Evolutionary conservation across 129 eudicot genomes (phyloP).

Genomic region (Flaveria ramosissima): DNA sequence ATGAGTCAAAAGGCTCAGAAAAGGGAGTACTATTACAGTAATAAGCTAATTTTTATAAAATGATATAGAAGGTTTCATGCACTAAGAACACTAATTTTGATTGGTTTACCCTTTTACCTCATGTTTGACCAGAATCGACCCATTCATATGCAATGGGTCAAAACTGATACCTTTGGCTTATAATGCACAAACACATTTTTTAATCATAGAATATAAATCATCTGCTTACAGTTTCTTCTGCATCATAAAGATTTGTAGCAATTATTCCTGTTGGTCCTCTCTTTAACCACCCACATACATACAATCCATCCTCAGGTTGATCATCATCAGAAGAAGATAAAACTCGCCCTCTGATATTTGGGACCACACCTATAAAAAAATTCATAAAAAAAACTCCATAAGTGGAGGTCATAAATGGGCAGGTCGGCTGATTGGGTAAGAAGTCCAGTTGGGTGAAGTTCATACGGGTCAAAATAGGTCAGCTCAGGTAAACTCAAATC

Average conservation of each 20-base stretch:
- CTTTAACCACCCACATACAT: constrained; percentile 97
- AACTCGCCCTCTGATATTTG: constrained; percentile 79
- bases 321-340: constrained; percentile 37
- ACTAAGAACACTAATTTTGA: constrained; percentile 10
- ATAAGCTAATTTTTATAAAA: too few relatives aligned
- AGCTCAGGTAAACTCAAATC: too few relatives aligned
- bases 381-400: not conserved
- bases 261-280: constrained; percentile 98
- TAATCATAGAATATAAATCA: not conserved
- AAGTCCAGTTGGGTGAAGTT: not conserved
- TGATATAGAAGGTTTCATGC: not conserved
- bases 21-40: too few relatives aligned
- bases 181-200: not conserved
- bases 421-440: not conserved
- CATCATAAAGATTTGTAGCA: constrained; percentile 62
- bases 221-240: constrained; percentile 25
- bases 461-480: too few relatives aligned
- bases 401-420: not conserved
- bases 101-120: constrained; percentile 1
- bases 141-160: not conserved
- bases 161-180: not conserved
- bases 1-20: not conserved
- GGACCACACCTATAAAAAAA: constrained; percentile 65
- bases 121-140: not conserved
- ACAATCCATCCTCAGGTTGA: constrained; percentile 72